These are phyloP conservation scores for Biancaea sappan DNA, from an alignment of 306 rosid genomes.

Conservation along the genomic window DNA sequence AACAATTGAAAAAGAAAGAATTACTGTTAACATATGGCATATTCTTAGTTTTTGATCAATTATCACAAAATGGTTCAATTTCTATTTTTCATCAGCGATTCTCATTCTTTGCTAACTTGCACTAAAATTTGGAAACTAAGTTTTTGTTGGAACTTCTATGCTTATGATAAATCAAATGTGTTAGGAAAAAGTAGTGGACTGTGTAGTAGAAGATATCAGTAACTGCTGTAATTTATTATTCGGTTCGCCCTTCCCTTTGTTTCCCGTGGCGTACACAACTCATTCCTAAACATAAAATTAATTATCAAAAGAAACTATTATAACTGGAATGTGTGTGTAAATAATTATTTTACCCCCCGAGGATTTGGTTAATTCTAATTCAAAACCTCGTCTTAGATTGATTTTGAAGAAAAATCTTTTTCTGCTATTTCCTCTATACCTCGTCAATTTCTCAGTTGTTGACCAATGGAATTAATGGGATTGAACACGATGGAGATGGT, in stretches of 20 bases:
- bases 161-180: background rate
- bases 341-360: background rate
- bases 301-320: background rate
- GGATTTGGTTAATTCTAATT: background rate
- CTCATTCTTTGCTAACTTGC: slow-evolving; percentile 6
- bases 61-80: background rate
- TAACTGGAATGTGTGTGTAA: background rate
- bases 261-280: background rate
- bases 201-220: background rate
- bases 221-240: background rate
- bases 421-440: background rate
- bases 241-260: background rate
- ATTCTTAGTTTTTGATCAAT: background rate
- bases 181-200: background rate
- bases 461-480: background rate
- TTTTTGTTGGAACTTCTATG: background rate
- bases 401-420: background rate
- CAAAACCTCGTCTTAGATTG: background rate
- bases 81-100: background rate
- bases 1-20: background rate
- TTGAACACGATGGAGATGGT: background rate
- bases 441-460: background rate
- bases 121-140: background rate
- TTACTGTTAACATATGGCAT: background rate
- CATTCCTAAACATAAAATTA: background rate